Conservation (phyloP, 1,139 yeast species). For the Diutina neorugosa region DNA sequence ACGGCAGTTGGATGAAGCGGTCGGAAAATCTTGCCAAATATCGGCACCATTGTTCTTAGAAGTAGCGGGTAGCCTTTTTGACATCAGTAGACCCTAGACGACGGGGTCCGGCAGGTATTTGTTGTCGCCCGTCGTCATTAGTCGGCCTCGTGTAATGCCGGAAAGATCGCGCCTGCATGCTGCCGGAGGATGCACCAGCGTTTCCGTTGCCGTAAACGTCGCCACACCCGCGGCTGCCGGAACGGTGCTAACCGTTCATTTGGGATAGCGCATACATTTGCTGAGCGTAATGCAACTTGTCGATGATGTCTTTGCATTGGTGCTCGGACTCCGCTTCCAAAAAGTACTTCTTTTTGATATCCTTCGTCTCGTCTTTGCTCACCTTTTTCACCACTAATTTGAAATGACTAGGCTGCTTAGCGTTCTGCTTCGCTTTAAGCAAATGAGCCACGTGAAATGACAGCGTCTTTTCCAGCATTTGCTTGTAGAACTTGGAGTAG, state of each 20-base stretch:
- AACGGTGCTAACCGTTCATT: neutral
- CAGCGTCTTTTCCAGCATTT: slow-evolving; percentile 58
- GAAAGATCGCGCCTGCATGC: neutral
- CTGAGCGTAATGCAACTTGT: slow-evolving; percentile 43
- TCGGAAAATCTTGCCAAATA: no score
- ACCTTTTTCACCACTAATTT: slow-evolving; percentile 66
- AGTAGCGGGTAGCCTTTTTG: no score
- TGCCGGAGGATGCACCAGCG: neutral
- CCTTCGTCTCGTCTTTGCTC: slow-evolving; percentile 6
- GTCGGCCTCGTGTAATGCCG: neutral
- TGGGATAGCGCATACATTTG: slow-evolving; percentile 26
- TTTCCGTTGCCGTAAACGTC: neutral
- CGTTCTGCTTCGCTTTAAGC: slow-evolving; percentile 51
- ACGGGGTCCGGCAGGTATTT: neutral
- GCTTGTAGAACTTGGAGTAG: slow-evolving; percentile 26
- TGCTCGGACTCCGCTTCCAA: slow-evolving; percentile 57
- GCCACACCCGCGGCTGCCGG: neutral
- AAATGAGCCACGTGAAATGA: slow-evolving; percentile 82
- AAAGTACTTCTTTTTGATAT: slow-evolving; percentile 58
- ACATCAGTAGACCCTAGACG: neutral
- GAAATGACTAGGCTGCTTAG: slow-evolving; percentile 66
- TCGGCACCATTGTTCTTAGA: no score
- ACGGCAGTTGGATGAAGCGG: no score
- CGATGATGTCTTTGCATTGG: slow-evolving; percentile 67
- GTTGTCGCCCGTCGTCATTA: neutral